These are phyloP conservation scores for Nidula niveotomentosa DNA, from an alignment of 1,284 basidiomycete genomes.

Conservation along the genomic window DNA sequence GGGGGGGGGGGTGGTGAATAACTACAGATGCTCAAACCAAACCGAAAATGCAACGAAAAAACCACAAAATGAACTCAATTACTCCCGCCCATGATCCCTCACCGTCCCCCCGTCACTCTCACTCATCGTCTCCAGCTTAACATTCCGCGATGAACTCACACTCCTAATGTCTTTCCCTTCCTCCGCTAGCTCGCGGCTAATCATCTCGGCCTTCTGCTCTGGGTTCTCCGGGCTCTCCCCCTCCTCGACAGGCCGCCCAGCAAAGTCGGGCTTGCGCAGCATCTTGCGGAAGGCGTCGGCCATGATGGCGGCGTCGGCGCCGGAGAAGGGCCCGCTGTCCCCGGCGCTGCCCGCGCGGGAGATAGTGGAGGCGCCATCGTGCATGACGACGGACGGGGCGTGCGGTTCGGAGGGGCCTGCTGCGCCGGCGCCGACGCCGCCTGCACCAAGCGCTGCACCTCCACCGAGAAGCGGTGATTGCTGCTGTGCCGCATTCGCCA, in stretches of 20 bases:
- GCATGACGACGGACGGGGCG: conserved; percentile 47
- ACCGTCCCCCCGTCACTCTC: conserved; percentile 53
- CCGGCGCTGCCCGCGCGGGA: conserved; percentile 58
- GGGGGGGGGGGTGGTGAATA: neutral
- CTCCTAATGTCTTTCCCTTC: conserved; percentile 82
- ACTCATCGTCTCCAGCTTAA: conserved; percentile 69
- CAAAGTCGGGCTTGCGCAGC: conserved; percentile 82
- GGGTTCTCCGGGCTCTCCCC: conserved; percentile 43
- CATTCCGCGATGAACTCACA: conserved; percentile 74
- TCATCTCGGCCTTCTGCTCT: conserved; percentile 43
- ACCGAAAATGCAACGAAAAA: conserved; percentile 3
- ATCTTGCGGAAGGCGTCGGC: conserved; percentile 84
- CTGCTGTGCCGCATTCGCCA: conserved; percentile 50
- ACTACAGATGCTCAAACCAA: neutral
- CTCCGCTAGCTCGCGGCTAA: conserved; percentile 74
- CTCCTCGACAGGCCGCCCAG: conserved; percentile 64
- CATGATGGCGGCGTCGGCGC: conserved; percentile 84
- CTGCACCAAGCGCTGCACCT: conserved; percentile 26
- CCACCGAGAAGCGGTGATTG: conserved; percentile 53
- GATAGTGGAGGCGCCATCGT: conserved; percentile 67
- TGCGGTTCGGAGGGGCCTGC: conserved; percentile 21
- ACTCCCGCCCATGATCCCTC: conserved; percentile 25
- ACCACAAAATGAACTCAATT: conserved; percentile 5
- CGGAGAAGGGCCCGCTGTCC: conserved; percentile 69
- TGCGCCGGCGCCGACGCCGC: conserved; percentile 11